Evolutionary conservation across 129 eudicot species (phyloP), one percentile per base, ranked within the genome.

Genomic region (Lonicera japonica): DNA sequence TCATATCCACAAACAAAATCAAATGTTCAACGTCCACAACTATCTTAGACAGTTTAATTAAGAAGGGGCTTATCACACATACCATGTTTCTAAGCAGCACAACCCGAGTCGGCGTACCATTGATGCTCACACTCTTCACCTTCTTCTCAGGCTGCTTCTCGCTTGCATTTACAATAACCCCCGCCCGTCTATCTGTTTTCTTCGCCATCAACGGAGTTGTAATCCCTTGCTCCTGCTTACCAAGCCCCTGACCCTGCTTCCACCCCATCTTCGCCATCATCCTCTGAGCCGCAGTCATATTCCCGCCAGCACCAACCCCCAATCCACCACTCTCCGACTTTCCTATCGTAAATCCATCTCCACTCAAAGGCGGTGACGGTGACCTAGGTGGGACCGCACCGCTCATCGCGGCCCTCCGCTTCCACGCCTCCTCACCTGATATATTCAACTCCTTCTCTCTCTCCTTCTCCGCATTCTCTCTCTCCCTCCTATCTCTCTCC

Each of bases 211-310:
- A 72, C 0, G 98, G 96, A 1, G 98, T 87, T 0, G 98, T 91
- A 20, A 91, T 91, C 81, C 98, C 98, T 66, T 91, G 98, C 68
- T 91, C 98, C 77, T 74, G 95, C 58, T 76, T 91, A 25, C 98
- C 98, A 51, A 91, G 52, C 18, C 98, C 98, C 38, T 91, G 98
- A 39, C 98, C 98, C 25, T 80, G 69, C 52, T 91, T 91, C 98
- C 98, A 91, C 50, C 98, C 98, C 98, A 91, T 91, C 67, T 84
- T 91, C 0, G 98, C 98, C 98, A 91, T 91, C 98, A 91, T 91
- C 69, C 98, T 80, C 60, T 91, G 98, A 0, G 98, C 98, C 0
- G 95, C 95, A 3, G 96, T 91, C 98, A 91, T 91, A 75, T 84
- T 83, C 25, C 98, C 98, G 11, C 90, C 96, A 0, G 96, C 98